Evolutionary conservation across 176 grass and related monocot species (phyloP).

Genomic region (Elymus sibiricus): DNA sequence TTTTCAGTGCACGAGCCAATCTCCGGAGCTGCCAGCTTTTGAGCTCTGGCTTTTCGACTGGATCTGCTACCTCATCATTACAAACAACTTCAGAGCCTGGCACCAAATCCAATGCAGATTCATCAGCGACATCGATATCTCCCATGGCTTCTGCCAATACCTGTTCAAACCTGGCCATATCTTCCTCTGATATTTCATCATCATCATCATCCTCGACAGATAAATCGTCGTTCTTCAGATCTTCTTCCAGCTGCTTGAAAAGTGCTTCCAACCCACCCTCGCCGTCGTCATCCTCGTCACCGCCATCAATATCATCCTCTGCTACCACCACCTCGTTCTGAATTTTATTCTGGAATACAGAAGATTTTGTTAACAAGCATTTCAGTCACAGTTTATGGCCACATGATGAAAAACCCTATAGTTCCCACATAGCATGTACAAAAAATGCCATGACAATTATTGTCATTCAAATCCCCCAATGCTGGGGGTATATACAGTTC

Average conservation of each 20-base stretch:
- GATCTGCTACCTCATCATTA: conserved; percentile 24
- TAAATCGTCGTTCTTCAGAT: conserved; percentile 64
- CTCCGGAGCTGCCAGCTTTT: conserved; percentile 86
- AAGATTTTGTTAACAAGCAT: neutral
- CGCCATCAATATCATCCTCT: conserved; percentile 22
- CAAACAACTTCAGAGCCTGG: conserved; percentile 6
- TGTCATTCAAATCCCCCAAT: neutral
- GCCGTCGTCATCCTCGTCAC: conserved; percentile 14
- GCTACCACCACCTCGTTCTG: conserved; percentile 26
- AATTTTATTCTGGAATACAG: conserved; percentile 35
- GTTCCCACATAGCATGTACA: neutral
- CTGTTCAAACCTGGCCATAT: conserved; percentile 70
- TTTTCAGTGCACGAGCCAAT: conserved; percentile 74
- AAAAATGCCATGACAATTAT: neutral
- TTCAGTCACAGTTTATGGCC: neutral
- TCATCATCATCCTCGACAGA: conserved; percentile 52
- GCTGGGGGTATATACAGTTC: neutral
- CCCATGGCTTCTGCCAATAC: conserved; percentile 69
- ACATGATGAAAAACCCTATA: neutral
- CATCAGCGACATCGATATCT: conserved; percentile 30
- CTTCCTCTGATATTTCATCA: conserved; percentile 82
- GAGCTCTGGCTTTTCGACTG: conserved; percentile 30
- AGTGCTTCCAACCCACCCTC: conserved; percentile 65
- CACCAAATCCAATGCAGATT: conserved; percentile 15
- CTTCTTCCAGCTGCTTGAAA: conserved; percentile 84